These are phyloP conservation scores for Mortierella sp. DNA, from an alignment of 371 early-diverging fungal species.

Conservation along the genomic window DNA sequence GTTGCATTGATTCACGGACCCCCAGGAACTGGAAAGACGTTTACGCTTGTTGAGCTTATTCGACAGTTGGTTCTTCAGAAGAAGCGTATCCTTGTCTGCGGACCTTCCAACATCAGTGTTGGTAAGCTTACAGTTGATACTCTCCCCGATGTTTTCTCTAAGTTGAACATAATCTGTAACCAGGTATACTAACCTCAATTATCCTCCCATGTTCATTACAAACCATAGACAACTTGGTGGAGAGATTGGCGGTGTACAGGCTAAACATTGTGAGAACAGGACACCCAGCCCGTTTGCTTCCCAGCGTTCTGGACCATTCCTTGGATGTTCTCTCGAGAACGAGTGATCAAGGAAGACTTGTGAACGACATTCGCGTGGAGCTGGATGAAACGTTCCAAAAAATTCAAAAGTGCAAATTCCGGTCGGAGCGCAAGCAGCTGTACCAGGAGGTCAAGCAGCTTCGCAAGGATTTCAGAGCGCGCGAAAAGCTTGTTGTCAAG, in stretches of 20 bases:
- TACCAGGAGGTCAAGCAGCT: conserved; percentile 81
- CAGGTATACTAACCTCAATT: neutral
- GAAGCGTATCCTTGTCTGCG: conserved; percentile 90
- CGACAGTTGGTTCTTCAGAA: conserved; percentile 79
- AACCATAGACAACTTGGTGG: conserved; percentile 83
- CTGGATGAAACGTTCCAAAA: conserved; percentile 79
- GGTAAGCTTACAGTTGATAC: conserved; percentile 61
- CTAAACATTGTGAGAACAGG: conserved; percentile 88
- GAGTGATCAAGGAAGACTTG: conserved; percentile 83
- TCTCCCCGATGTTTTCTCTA: neutral
- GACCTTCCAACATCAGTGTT: conserved; percentile 95
- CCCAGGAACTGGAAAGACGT: conserved; percentile 96
- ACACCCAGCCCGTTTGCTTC: conserved; percentile 88
- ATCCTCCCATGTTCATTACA: neutral
- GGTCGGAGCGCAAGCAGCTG: conserved; percentile 75
- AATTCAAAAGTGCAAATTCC: conserved; percentile 74
- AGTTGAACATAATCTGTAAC: neutral
- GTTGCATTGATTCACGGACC: conserved; percentile 92
- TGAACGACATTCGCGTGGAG: conserved; percentile 85
- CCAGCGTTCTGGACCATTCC: conserved; percentile 77
- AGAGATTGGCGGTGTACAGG: conserved; percentile 74
- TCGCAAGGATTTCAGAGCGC: conserved; percentile 77
- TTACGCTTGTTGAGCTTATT: conserved; percentile 91
- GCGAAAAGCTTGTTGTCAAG: conserved; percentile 81
- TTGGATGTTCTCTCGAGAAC: conserved; percentile 79